Evolutionary conservation across 139 green algal species (phyloP).

Genomic region (Asterochloris erici): DNA sequence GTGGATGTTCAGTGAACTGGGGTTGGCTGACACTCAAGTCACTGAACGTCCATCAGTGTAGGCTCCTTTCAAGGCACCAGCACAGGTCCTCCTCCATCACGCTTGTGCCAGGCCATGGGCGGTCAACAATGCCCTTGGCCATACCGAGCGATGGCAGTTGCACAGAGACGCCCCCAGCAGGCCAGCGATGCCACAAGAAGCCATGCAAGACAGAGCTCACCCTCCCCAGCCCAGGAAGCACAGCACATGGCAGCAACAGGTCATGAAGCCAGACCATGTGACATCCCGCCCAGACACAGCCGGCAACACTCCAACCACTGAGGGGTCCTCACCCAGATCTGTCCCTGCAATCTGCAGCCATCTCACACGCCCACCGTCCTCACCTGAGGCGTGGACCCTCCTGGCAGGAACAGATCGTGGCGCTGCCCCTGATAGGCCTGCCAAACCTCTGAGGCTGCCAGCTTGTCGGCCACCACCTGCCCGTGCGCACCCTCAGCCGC

Average conservation of each 20-base stretch:
- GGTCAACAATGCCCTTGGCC: background rate
- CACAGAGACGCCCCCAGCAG: background rate
- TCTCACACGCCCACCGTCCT: background rate
- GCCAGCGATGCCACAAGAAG: too few relatives aligned
- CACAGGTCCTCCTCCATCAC: background rate
- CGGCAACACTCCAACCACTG: background rate
- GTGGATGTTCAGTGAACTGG: background rate
- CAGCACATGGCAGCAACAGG: background rate
- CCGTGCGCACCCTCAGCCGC: conserved; percentile 41
- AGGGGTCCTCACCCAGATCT: background rate
- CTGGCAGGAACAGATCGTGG: conserved; percentile 87
- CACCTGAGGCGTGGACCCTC: conserved; percentile 31
- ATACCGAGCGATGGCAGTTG: background rate
- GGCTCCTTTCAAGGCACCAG: background rate
- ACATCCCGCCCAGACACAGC: background rate
- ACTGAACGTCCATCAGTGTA: background rate
- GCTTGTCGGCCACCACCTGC: conserved; percentile 24
- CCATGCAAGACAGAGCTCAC: background rate
- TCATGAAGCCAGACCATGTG: background rate
- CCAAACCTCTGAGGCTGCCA: conserved; percentile 71
- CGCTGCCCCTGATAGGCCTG: conserved; percentile 65
- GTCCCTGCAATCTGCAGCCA: background rate
- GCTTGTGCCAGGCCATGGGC: background rate
- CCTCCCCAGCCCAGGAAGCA: background rate
- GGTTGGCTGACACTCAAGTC: background rate